Percentiles rank a stretch among this genome's conserved stretches.
Evolutionary conservation across 768 basidiomycete species (phyloP).

Genomic region (Russula brevipes): DNA sequence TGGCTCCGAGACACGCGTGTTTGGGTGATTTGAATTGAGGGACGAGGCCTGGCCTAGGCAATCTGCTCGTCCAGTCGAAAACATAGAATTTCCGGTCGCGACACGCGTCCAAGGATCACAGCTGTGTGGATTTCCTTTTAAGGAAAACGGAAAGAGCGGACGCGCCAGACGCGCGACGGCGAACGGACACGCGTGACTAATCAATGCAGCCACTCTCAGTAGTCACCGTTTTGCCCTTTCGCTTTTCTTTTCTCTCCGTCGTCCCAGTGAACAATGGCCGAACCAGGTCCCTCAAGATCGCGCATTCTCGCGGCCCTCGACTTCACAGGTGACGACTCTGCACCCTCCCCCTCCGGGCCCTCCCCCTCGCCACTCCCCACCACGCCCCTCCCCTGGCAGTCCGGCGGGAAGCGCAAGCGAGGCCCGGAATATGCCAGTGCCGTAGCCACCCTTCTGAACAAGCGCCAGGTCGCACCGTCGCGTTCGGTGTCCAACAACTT

Average conservation of each 20-base stretch:
- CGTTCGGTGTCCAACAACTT: not conserved
- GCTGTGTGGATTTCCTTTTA: conserved; percentile 1
- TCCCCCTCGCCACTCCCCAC: no score
- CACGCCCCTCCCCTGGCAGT: no score
- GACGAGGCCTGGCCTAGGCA: not conserved
- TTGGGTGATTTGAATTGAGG: no score
- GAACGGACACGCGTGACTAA: not conserved
- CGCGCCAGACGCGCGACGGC: conserved; percentile 1
- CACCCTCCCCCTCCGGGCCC: not conserved
- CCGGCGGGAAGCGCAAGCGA: conserved; percentile 19
- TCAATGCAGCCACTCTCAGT: no score
- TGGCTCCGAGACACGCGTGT: no score
- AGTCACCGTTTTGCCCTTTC: no score
- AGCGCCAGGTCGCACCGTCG: conserved; percentile 9
- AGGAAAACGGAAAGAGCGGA: not conserved
- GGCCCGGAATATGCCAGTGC: not conserved
- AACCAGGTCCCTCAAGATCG: conserved; percentile 15
- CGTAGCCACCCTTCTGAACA: conserved; percentile 9
- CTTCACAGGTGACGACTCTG: conserved; percentile 1
- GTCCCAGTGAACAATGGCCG: not conserved
- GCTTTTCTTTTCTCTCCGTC: not conserved
- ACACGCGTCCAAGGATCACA: not conserved
- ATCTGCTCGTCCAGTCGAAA: no score
- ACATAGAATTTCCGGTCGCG: no score
- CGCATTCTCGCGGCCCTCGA: conserved; percentile 25